phyloP scores from a whole-genome alignment of 2,329 filamentous ascomycete species.

The Cordyceps tenuipes region DNA sequence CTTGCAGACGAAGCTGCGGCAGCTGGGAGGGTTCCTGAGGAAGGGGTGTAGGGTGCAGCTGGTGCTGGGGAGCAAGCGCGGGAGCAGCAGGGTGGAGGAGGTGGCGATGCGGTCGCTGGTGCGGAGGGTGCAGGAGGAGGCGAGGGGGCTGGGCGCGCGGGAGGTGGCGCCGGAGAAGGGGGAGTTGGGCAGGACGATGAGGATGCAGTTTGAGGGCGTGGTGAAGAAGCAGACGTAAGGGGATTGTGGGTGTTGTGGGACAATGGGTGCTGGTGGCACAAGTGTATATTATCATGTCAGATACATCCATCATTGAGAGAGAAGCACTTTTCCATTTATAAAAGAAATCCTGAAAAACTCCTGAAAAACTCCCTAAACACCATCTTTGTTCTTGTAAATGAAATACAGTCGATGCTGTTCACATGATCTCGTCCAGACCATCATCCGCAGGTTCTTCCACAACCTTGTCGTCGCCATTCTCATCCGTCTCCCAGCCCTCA shows the following conservation, averaged over 20 bases:
- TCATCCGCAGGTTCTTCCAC: slow-evolving; percentile 18
- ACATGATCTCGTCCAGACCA: slow-evolving; percentile 27
- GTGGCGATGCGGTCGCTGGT: slow-evolving; percentile 56
- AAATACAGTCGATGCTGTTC: slow-evolving; percentile 2
- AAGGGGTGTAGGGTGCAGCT: slow-evolving; percentile 73
- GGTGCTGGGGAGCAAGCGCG: slow-evolving; percentile 57
- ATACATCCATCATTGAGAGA: not conserved
- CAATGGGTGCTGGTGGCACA: not conserved
- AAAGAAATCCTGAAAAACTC: no score
- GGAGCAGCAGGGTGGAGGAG: slow-evolving; percentile 46
- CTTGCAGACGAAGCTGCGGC: slow-evolving; percentile 60
- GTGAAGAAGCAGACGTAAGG: slow-evolving; percentile 12
- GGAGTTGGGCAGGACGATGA: slow-evolving; percentile 33
- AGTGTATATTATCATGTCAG: not conserved
- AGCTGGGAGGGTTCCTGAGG: slow-evolving; percentile 58
- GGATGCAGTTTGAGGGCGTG: slow-evolving; percentile 33
- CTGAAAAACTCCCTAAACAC: not conserved
- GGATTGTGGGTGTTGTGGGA: not conserved
- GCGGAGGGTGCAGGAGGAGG: slow-evolving; percentile 25
- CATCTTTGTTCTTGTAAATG: slow-evolving; percentile 1
- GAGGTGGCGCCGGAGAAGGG: slow-evolving; percentile 40
- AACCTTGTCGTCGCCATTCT: slow-evolving; percentile 16
- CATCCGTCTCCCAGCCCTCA: slow-evolving; percentile 26
- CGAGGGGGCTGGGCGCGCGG: slow-evolving; percentile 29
- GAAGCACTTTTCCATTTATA: no score